Evolutionary conservation across 345 rosid species (phyloP), one percentile per base, ranked within the genome.

Genomic region (Eucalyptus pauciflora): DNA sequence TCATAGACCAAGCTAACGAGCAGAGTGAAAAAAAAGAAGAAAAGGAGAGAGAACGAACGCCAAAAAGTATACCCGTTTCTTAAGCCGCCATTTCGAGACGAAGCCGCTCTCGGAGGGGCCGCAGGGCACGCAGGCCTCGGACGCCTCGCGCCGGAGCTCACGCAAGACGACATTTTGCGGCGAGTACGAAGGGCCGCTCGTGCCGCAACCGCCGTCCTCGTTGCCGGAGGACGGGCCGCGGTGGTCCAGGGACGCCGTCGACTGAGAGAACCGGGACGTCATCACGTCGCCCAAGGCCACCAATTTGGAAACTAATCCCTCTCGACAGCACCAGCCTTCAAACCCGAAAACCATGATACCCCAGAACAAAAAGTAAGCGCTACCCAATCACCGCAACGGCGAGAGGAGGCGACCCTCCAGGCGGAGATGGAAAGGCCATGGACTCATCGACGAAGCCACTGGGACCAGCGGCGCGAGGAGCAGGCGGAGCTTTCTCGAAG

Each of bases 241-340:
- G 54, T 54, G 88, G 86, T 86, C 90, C 37, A 90, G 92, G 41
- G 95, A 91, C 88, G 93, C 94, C 88, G 95, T 89, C 79, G 98
- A 95, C 88, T 96, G 98, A 33, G 98, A 95, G 93, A 95, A 95
- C 93, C 98, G 92, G 86, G 98, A 96, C 89, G 94, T 97, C 99
- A 96, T 96, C 94, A 96, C 94, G 93, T 96, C 99, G 52, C 98
- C 99, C 92, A 96, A 94, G 94, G 99, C 98, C 99, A 96, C 96
- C 93, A 96, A 97, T 96, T 93, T 93, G 91, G 92, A 54, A 37
- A 87, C 25, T 31, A 81, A 79, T 13, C 87, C 86, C 86, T 20
- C 50, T 52, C 79, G 49, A 50, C 24, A 5, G 27, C 27, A 50
- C 58, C 86, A 50, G 2, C 29, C 45, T n/a, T 60, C 31, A 31